Evolutionary conservation across 1,284 basidiomycete species (phyloP), one percentile per base, ranked within the genome.

Genomic region (Apiotrichum montevideense): DNA sequence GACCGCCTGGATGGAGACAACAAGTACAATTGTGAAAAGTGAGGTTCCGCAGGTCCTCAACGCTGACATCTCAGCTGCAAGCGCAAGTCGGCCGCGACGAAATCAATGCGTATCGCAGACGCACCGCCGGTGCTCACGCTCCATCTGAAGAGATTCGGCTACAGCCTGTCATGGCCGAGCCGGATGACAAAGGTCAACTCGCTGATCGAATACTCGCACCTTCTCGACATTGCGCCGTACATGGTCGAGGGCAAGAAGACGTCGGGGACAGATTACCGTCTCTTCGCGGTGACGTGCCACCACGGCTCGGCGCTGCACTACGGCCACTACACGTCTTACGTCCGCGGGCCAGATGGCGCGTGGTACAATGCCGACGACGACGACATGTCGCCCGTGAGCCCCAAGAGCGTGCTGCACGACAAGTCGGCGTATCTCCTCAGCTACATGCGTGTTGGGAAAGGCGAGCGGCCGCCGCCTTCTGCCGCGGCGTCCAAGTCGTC

Each of bases 21-120:
- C 80, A 96, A 96, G 78, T 99, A 99, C 78, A 90, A 93, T 72
- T 99, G 96, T 77, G 95, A 98, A 75, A 95, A 90, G 90, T 95
- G 70, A 68, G 87, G 21, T 21, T 21, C 35, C 94, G 8, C 84
- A 96, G 40, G 96, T 99, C 50, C 85, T 85, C n/a, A 98, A 5
- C 29, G 96, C 52, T 40, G 37, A 51, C 49, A 11, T 35, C 11
- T 4, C 45, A 75, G 69, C 52, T 75, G 73, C 55, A 75, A 75
- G 59, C 55, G 58, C 51, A 75, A 73, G 61, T 66, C 71, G 15
- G 66, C 64, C 13, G 73, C 73, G 40, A 65, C 57, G 3, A 52
- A 74, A 56, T 63, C 57, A 5, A 68, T 72, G 59, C 91, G 90
- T 71, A 74, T 99, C 54, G 85, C 95, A 55, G 83, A 90, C 56